These are phyloP conservation scores for Candida boleticola DNA, from an alignment of 805 yeast species.

Conservation along the genomic window DNA sequence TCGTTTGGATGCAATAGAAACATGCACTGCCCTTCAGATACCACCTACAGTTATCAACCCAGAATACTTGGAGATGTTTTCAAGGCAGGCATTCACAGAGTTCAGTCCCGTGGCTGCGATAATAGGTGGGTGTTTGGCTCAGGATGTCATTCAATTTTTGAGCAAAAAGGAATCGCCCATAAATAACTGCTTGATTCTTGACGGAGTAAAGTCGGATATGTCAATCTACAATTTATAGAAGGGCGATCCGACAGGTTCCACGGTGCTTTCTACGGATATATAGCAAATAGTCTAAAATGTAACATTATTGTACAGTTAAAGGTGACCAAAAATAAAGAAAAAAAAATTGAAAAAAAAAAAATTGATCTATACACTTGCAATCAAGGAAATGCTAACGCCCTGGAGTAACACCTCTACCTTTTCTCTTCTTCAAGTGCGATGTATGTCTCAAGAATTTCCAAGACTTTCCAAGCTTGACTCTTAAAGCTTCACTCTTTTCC, in stretches of 20 bases:
- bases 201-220: constrained; percentile 68
- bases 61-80: constrained; percentile 39
- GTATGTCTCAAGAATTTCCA: constrained; percentile 37
- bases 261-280: no score
- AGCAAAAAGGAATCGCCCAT: constrained; percentile 77
- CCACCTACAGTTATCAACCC: constrained; percentile 47
- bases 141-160: constrained; percentile 81
- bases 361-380: no score
- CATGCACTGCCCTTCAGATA: constrained; percentile 32
- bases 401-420: constrained; percentile 40
- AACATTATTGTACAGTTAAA: no score
- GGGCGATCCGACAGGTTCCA: not conserved
- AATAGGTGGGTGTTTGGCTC: constrained; percentile 86
- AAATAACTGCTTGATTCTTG: constrained; percentile 76
- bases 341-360: no score
- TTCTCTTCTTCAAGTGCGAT: constrained; percentile 40
- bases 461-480: constrained; percentile 28
- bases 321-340: no score
- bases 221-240: constrained; percentile 62
- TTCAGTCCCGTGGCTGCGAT: constrained; percentile 83
- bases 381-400: constrained; percentile 9
- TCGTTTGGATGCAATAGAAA: constrained; percentile 20
- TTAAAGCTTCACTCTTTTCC: constrained; percentile 21
- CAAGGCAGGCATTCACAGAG: constrained; percentile 57
- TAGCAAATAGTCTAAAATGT: no score